These are phyloP conservation scores for Melaleuca quinquenervia DNA, from an alignment of 345 rosid species.

Conservation along the genomic window DNA sequence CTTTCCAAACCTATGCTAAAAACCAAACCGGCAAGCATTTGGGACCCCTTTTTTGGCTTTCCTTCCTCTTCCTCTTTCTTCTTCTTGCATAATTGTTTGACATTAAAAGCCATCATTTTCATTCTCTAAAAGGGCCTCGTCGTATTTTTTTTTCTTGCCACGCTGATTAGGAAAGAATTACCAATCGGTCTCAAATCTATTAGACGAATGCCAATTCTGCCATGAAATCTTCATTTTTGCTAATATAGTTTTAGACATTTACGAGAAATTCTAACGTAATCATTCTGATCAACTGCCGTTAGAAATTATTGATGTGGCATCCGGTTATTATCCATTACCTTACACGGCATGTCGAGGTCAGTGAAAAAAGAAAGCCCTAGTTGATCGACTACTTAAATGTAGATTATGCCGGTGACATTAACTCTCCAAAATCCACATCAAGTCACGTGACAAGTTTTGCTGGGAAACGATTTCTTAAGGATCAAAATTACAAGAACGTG, in stretches of 20 bases:
- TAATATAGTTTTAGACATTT: neutral
- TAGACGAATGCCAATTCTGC: neutral
- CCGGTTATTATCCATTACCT: rapidly evolving
- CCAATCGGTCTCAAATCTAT: neutral
- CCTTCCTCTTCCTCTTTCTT: neutral
- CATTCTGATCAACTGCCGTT: rapidly evolving
- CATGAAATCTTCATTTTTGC: rapidly evolving
- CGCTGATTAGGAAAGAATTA: neutral
- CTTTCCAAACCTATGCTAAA: neutral
- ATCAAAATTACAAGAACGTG: neutral
- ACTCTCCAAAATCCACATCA: neutral
- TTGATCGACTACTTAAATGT: neutral
- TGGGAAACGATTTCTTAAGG: neutral
- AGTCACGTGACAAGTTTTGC: neutral
- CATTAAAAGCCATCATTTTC: neutral
- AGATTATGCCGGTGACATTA: neutral
- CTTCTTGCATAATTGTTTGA: neutral
- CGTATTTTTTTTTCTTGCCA: neutral
- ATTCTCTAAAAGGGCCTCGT: neutral
- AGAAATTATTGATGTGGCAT: neutral
- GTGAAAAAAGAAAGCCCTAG: neutral
- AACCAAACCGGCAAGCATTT: neutral
- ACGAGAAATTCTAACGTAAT: neutral
- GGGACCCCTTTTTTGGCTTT: neutral
- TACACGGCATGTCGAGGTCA: neutral